A percentile compares a stretch with the other conserved stretches of the same genome.
Evolutionary conservation across 176 grass and related monocot genomes (phyloP).

Genomic region (Zea luxurians): DNA sequence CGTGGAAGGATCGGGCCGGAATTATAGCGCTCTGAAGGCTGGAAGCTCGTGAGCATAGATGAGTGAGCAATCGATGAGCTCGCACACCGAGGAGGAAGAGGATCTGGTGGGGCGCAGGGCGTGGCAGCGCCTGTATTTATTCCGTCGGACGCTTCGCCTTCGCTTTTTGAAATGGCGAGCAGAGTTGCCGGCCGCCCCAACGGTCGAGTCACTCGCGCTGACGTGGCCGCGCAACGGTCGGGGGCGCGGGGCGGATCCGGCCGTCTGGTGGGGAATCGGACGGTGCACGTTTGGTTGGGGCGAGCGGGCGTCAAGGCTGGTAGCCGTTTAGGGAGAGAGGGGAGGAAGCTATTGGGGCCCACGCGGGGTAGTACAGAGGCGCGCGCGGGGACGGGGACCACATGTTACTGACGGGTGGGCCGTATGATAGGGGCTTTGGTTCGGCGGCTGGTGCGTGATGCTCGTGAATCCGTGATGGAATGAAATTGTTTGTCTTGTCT

Average conservation of each 20-base stretch:
- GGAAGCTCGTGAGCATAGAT: neutral
- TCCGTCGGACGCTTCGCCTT: slow-evolving; percentile 7
- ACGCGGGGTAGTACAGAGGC: neutral
- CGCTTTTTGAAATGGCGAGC: slow-evolving; percentile 40
- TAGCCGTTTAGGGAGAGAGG: neutral
- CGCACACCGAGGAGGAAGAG: slow-evolving; percentile 39
- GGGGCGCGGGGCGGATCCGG: neutral
- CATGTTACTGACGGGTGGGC: slow-evolving; percentile 1
- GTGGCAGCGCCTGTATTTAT: slow-evolving; percentile 51
- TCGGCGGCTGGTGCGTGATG: neutral
- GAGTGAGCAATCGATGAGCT: slow-evolving; percentile 50
- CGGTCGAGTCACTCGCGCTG: slow-evolving; percentile 39
- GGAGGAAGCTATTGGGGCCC: slow-evolving; percentile 36
- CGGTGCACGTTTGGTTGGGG: slow-evolving; percentile 17
- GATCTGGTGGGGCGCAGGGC: slow-evolving; percentile 38
- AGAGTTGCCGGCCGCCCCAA: slow-evolving; percentile 14
- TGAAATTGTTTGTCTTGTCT: neutral
- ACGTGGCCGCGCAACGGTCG: slow-evolving; percentile 45
- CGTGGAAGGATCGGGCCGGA: neutral
- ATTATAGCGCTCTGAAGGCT: neutral
- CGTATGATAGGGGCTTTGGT: neutral
- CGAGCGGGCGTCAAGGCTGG: neutral
- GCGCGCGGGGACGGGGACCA: neutral
- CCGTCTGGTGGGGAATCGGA: slow-evolving; percentile 17
- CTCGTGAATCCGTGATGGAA: neutral